Percentiles rank a stretch among this genome's conserved stretches.
These are phyloP conservation scores for Penicillium silybi DNA, from an alignment of 495 filamentous ascomycete genomes.

Conservation along the genomic window DNA sequence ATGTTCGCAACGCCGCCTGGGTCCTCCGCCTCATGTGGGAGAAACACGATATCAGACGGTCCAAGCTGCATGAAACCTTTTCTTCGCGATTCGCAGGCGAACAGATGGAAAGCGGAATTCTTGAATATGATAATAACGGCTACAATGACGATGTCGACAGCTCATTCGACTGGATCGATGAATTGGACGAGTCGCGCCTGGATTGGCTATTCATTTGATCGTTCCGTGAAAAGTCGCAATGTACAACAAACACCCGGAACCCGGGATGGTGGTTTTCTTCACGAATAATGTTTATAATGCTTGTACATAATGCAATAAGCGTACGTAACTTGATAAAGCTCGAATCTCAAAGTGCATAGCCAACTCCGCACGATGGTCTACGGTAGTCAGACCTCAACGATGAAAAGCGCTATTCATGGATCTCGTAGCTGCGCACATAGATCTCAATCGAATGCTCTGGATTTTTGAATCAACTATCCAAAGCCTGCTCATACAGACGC, in stretches of 20 bases:
- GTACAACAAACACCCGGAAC: not conserved
- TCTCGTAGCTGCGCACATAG: not conserved
- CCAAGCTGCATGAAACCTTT: slow-evolving; percentile 4
- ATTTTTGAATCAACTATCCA: not conserved
- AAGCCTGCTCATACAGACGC: not conserved
- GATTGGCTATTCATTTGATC: slow-evolving; percentile 47
- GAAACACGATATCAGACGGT: slow-evolving; percentile 34
- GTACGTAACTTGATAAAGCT: too few relatives aligned
- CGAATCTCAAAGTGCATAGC: not conserved
- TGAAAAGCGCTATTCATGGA: not conserved
- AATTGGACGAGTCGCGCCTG: slow-evolving; percentile 40
- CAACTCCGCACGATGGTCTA: not conserved
- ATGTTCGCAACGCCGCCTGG: slow-evolving; percentile 46
- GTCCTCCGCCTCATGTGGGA: slow-evolving; percentile 47
- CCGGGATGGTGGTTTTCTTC: not conserved
- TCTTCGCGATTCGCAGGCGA: not conserved
- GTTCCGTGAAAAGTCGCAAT: not conserved
- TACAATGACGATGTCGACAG: slow-evolving; percentile 15
- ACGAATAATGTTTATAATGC: slow-evolving; percentile 3
- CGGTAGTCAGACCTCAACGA: too few relatives aligned
- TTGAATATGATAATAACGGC: slow-evolving; percentile 1
- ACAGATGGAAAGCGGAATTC: not conserved
- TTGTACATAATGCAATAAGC: slow-evolving; percentile 11
- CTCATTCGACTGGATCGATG: slow-evolving; percentile 45
- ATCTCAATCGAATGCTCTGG: not conserved